A percentile compares a stretch with the other conserved stretches of the same genome.
These are phyloP conservation scores for Suillus subalutaceus DNA, from an alignment of 768 basidiomycete genomes.

Conservation along the genomic window DNA sequence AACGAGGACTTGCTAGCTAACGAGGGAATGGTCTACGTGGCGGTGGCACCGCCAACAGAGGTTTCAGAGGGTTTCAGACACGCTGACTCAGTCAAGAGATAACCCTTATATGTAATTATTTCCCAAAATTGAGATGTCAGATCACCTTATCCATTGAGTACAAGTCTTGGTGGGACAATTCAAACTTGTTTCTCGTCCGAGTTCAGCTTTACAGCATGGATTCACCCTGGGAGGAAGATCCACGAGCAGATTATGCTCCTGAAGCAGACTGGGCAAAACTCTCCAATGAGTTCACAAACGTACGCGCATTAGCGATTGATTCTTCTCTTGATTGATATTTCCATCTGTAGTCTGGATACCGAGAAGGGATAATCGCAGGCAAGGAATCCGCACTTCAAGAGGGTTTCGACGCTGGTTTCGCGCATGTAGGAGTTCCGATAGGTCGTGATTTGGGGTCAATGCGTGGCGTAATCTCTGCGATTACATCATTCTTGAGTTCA, in stretches of 20 bases:
- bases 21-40: not conserved
- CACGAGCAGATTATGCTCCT: conserved; percentile 30
- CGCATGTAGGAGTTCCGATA: conserved; percentile 66
- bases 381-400: conserved; percentile 86
- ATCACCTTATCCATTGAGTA: not conserved
- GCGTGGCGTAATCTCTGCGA: conserved; percentile 69
- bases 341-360: conserved; percentile 75
- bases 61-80: not conserved
- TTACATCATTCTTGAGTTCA: conserved; percentile 58
- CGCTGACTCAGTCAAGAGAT: not conserved
- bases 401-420: conserved; percentile 90
- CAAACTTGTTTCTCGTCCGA: not conserved
- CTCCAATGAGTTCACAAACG: conserved; percentile 72
- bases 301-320: conserved; percentile 32
- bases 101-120: no score
- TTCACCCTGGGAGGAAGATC: conserved; percentile 63
- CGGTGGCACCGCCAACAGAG: not conserved
- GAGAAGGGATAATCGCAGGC: conserved; percentile 94
- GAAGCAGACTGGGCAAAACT: conserved; percentile 72
- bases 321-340: conserved; percentile 6
- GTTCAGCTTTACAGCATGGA: conserved; percentile 29
- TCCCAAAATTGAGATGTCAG: not conserved
- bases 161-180: not conserved
- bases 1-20: not conserved
- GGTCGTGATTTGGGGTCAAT: conserved; percentile 79